phyloP scores from a whole-genome alignment of 2,329 filamentous ascomycete genomes.

The Fusarium sp. region DNA sequence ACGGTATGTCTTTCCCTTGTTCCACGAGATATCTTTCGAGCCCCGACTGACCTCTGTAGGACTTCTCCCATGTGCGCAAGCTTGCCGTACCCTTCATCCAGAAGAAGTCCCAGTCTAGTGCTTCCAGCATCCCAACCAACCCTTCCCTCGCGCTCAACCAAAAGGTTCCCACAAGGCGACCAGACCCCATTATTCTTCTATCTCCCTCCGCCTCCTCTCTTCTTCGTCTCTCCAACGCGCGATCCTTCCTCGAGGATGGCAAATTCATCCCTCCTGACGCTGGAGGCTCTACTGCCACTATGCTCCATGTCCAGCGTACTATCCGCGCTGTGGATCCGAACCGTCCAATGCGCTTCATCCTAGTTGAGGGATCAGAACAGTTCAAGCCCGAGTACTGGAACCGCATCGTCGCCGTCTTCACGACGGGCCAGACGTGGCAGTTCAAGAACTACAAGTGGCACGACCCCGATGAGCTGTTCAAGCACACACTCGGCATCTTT shows the following conservation, averaged over 20 bases:
- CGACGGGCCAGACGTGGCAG: conserved; percentile 97
- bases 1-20: conserved; percentile 69
- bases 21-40: background rate
- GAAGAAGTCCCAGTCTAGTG: conserved; percentile 62
- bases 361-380: conserved; percentile 91
- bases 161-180: conserved; percentile 63
- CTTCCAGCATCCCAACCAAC: conserved; percentile 55
- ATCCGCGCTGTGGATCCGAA: conserved; percentile 78
- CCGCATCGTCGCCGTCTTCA: conserved; percentile 95
- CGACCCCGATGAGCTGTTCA: conserved; percentile 88
- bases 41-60: conserved; percentile 63
- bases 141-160: conserved; percentile 66
- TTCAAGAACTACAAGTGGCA: conserved; percentile 99
- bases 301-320: conserved; percentile 85
- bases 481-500: conserved; percentile 87
- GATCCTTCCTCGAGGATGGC: conserved; percentile 89
- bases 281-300: conserved; percentile 76
- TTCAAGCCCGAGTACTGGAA: conserved; percentile 99
- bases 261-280: conserved; percentile 83
- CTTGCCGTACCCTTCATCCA: conserved; percentile 82
- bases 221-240: conserved; percentile 95
- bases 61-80: conserved; percentile 95
- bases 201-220: conserved; percentile 96
- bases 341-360: conserved; percentile 89
- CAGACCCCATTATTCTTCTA: conserved; percentile 93